These are phyloP conservation scores for Diaporthe citriasiana DNA, from an alignment of 2,329 filamentous ascomycete genomes.

Conservation along the genomic window DNA sequence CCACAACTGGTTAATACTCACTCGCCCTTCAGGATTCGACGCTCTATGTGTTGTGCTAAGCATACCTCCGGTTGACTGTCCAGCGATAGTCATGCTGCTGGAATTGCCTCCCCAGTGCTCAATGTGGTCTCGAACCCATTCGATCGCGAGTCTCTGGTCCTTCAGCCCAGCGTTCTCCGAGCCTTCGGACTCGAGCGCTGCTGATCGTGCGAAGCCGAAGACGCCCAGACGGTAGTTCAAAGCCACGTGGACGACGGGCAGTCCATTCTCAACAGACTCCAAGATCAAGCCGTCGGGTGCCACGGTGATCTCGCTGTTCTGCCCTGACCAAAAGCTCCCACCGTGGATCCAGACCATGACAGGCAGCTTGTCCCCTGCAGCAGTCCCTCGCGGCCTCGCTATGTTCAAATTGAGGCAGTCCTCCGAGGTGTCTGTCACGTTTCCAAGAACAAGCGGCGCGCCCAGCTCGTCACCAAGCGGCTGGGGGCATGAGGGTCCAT, in stretches of 20 bases:
- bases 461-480: slow-evolving; percentile 48
- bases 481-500: slow-evolving; percentile 62
- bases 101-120: slow-evolving; percentile 60
- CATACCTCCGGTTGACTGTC: slow-evolving; percentile 39
- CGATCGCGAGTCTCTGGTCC: slow-evolving; percentile 60
- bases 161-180: slow-evolving; percentile 61
- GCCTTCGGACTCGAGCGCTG: slow-evolving; percentile 48
- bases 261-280: slow-evolving; percentile 55
- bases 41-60: not conserved
- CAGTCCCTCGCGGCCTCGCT: slow-evolving; percentile 30
- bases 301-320: slow-evolving; percentile 46
- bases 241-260: slow-evolving; percentile 42
- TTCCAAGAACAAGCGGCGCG: slow-evolving; percentile 42
- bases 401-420: slow-evolving; percentile 40
- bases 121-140: slow-evolving; percentile 63
- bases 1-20: not conserved
- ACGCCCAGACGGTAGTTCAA: slow-evolving; percentile 48
- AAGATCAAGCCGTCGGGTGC: slow-evolving; percentile 55
- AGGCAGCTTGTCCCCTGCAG: slow-evolving; percentile 44
- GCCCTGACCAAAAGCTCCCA: slow-evolving; percentile 44
- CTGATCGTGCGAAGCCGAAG: slow-evolving; percentile 51
- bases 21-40: not conserved
- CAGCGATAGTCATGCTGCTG: slow-evolving; percentile 43
- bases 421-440: slow-evolving; percentile 38
- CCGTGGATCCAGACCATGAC: slow-evolving; percentile 50